Conservation (phyloP, 2,329 filamentous ascomycete genomes). For the Fusarium penzigii region DNA sequence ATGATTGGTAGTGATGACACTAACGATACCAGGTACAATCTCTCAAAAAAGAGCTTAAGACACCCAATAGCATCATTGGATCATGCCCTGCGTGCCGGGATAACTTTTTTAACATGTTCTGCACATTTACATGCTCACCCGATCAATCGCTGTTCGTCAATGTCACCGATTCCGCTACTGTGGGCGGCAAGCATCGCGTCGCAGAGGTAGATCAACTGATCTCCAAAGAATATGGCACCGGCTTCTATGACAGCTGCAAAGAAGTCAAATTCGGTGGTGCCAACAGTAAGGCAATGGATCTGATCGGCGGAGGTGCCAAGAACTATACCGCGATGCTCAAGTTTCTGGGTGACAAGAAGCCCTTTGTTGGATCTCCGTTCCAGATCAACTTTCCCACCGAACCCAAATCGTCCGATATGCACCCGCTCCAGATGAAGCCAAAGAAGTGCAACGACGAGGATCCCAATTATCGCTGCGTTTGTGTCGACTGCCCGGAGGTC, state of each 20-base stretch:
- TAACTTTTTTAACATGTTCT: constrained; percentile 98
- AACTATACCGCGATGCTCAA: constrained; percentile 85
- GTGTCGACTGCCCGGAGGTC: constrained; percentile 85
- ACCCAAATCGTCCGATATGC: constrained; percentile 69
- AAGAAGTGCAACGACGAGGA: constrained; percentile 92
- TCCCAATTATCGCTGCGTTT: constrained; percentile 83
- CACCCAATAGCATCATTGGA: constrained; percentile 84
- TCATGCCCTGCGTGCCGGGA: constrained; percentile 96
- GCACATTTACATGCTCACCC: constrained; percentile 96
- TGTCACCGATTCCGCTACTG: constrained; percentile 72
- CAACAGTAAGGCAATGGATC: constrained; percentile 89
- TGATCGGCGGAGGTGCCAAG: constrained; percentile 93
- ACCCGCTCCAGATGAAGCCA: constrained; percentile 67
- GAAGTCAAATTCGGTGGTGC: constrained; percentile 97
- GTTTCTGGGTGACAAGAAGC: constrained; percentile 90
- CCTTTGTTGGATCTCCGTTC: constrained; percentile 83
- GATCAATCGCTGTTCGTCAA: constrained; percentile 96
- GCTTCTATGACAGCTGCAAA: constrained; percentile 97
- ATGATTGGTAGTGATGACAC: constrained; percentile 1
- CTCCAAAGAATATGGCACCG: constrained; percentile 78
- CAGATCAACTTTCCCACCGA: constrained; percentile 88
- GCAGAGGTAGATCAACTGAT: constrained; percentile 90
- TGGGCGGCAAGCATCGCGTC: constrained; percentile 64
- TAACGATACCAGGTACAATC: constrained; percentile 62
- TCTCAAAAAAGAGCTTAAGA: constrained; percentile 81